phyloP scores from a whole-genome alignment of 2,329 filamentous ascomycete genomes.

The Ascochyta lentis region DNA sequence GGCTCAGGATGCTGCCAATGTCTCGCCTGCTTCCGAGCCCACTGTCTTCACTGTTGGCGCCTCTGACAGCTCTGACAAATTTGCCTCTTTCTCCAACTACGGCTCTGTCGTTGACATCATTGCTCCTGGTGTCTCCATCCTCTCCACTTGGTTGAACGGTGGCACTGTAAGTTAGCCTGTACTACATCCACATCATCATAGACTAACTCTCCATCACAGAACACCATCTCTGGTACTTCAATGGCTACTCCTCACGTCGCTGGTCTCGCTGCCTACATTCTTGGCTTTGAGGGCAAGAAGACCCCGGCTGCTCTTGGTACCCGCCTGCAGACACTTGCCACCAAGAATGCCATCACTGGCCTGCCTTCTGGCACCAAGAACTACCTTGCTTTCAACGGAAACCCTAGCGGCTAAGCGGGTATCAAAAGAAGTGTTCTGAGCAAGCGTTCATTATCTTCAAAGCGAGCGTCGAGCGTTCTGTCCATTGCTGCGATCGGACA shows the following conservation, averaged over 20 bases:
- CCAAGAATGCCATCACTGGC: slow-evolving; percentile 51
- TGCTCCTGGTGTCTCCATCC: slow-evolving; percentile 51
- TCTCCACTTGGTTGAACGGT: slow-evolving; percentile 57
- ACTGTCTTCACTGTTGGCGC: slow-evolving; percentile 51
- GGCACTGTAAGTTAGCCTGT: slow-evolving; percentile 38
- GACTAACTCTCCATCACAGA: slow-evolving; percentile 38
- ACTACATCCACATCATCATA: not conserved
- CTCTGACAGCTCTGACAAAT: slow-evolving; percentile 45
- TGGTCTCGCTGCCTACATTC: slow-evolving; percentile 74
- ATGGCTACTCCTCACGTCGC: slow-evolving; percentile 44
- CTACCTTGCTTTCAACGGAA: slow-evolving; percentile 64
- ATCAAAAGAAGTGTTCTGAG: not conserved
- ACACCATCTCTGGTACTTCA: slow-evolving; percentile 53
- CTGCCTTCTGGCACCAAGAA: slow-evolving; percentile 58
- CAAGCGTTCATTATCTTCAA: not conserved
- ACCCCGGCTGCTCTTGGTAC: slow-evolving; percentile 58
- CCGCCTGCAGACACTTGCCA: slow-evolving; percentile 55
- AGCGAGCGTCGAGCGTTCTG: not conserved
- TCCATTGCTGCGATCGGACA: not conserved
- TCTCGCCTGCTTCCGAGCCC: slow-evolving; percentile 49
- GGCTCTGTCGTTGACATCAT: slow-evolving; percentile 49
- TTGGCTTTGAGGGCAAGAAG: slow-evolving; percentile 57
- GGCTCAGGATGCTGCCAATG: slow-evolving; percentile 38
- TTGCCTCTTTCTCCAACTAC: slow-evolving; percentile 51
- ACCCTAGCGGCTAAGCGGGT: slow-evolving; percentile 3